phyloP scores from a whole-genome alignment of 306 rosid genomes.

The Ormosia semicastrata region DNA sequence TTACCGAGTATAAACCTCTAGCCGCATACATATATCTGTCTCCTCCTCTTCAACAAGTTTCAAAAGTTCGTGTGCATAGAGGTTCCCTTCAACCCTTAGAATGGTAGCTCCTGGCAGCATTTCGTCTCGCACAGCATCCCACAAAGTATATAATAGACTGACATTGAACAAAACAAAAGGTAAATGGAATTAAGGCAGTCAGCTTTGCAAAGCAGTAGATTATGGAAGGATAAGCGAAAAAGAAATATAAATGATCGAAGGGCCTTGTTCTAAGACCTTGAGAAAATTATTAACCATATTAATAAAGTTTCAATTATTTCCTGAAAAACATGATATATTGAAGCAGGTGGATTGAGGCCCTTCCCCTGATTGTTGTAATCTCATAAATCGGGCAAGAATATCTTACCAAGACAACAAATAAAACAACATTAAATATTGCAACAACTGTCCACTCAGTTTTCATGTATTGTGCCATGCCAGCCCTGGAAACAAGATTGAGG shows the following conservation, averaged over 20 bases:
- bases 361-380: background rate
- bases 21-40: slow-evolving; percentile 3
- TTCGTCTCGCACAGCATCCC: slow-evolving; percentile 89
- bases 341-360: background rate
- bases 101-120: slow-evolving; percentile 49
- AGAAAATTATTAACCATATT: background rate
- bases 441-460: slow-evolving; percentile 93
- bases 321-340: background rate
- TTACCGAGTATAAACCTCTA: background rate
- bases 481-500: slow-evolving; percentile 50
- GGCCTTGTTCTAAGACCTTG: background rate
- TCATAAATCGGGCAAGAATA: background rate
- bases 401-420: slow-evolving; percentile 79
- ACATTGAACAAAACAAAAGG: slow-evolving; percentile 32
- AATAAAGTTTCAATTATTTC: background rate
- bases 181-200: background rate
- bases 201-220: background rate
- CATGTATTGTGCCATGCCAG: slow-evolving; percentile 98
- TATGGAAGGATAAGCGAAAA: background rate
- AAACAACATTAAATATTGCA: slow-evolving; percentile 71
- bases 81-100: slow-evolving; percentile 46
- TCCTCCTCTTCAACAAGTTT: slow-evolving; percentile 1
- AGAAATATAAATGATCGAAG: background rate
- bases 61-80: background rate
- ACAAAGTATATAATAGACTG: slow-evolving; percentile 77